Percentiles rank a stretch among this genome's conserved stretches.
Evolutionary conservation across 2,329 filamentous ascomycete species (phyloP).

Genomic region (Fusarium sarcochroum): DNA sequence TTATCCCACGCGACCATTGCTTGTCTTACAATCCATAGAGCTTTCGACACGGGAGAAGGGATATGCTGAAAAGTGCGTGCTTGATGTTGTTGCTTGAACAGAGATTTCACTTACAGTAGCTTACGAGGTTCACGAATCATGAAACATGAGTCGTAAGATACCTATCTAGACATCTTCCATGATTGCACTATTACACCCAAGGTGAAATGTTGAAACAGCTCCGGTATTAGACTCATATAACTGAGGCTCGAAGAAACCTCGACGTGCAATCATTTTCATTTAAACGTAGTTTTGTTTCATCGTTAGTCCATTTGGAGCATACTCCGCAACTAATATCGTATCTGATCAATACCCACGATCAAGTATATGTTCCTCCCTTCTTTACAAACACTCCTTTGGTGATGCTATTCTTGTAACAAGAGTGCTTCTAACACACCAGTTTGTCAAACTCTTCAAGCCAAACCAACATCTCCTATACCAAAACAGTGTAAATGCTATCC

Average conservation of each 20-base stretch:
- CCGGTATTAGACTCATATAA: neutral
- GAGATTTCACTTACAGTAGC: neutral
- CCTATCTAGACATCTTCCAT: neutral
- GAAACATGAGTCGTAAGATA: neutral
- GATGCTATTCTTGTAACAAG: constrained; percentile 17
- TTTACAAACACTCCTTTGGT: neutral
- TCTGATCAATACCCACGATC: neutral
- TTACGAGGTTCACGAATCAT: neutral
- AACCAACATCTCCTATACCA: constrained; percentile 17
- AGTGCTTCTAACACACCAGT: constrained; percentile 17
- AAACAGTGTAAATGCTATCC: constrained; percentile 34
- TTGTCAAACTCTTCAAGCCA: constrained; percentile 14
- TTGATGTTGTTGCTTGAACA: neutral
- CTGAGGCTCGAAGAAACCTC: neutral
- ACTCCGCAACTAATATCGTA: constrained; percentile 19
- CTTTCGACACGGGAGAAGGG: no score
- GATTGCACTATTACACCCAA: neutral
- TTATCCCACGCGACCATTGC: constrained; percentile 37
- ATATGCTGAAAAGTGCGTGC: no score
- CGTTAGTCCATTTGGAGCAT: constrained; percentile 24
- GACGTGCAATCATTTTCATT: constrained; percentile 1
- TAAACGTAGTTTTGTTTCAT: constrained; percentile 23
- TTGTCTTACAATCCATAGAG: neutral
- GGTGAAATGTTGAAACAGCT: neutral
- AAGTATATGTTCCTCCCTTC: constrained; percentile 1